A percentile compares a stretch with the other conserved stretches of the same genome.
Conservation (phyloP, 441 rosid genomes). For the Euphorbia corollata region DNA sequence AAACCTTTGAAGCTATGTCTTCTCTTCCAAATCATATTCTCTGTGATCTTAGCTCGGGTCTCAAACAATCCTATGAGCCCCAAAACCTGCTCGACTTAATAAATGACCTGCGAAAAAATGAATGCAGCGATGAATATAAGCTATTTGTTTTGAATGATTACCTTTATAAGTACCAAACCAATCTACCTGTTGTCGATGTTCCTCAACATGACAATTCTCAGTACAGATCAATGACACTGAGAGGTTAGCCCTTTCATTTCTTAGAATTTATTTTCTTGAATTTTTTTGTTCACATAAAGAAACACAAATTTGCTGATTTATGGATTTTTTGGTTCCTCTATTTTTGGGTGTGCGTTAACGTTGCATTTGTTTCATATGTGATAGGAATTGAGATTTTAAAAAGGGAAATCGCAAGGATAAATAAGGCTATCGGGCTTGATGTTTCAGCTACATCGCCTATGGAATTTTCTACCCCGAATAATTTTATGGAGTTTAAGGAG, state of each 20-base stretch:
- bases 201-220: neutral
- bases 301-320: neutral
- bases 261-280: neutral
- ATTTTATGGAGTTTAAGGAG: neutral
- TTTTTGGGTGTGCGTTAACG: neutral
- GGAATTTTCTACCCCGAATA: neutral
- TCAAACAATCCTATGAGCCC: constrained; percentile 12
- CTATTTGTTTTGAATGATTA: constrained; percentile 16
- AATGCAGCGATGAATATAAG: constrained; percentile 7
- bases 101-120: constrained; percentile 2
- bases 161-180: constrained; percentile 10
- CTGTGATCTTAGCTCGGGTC: constrained; percentile 9
- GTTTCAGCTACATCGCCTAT: neutral
- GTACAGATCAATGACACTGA: constrained; percentile 1
- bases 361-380: neutral
- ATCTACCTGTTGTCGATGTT: neutral
- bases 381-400: constrained; percentile 13
- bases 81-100: constrained; percentile 7
- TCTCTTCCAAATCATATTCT: neutral
- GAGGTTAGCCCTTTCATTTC: neutral
- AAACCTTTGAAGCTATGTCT: constrained; percentile 10
- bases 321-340: neutral
- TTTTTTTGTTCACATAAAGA: neutral
- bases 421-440: constrained; percentile 9
- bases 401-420: constrained; percentile 15